A percentile compares a stretch with the other conserved stretches of the same genome.
Conservation (phyloP, 2,329 filamentous ascomycete species). For the Neopestalotiopsis sp. region DNA sequence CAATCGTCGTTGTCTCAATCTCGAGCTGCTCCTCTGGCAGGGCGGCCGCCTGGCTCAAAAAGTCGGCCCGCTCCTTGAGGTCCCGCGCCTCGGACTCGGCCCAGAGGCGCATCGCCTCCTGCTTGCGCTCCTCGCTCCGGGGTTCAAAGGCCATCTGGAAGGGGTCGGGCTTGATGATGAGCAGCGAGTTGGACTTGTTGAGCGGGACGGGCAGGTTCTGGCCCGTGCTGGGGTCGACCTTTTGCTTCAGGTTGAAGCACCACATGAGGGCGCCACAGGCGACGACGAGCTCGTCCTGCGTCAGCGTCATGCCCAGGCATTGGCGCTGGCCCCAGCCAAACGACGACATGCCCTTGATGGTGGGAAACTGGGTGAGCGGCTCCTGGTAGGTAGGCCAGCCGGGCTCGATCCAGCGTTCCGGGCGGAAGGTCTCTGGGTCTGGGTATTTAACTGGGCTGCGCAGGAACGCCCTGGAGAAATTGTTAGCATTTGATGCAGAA, state of each 20-base stretch:
- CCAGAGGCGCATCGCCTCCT: conserved; percentile 45
- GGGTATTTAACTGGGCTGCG: conserved; percentile 56
- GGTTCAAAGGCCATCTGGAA: conserved; percentile 61
- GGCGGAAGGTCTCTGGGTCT: conserved; percentile 54
- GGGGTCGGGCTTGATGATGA: conserved; percentile 62
- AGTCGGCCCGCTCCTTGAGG: conserved; percentile 30
- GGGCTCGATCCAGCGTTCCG: conserved; percentile 57
- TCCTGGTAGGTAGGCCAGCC: conserved; percentile 57
- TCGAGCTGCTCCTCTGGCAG: background rate
- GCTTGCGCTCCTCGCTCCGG: conserved; percentile 44
- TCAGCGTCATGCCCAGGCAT: conserved; percentile 40
- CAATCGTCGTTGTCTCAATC: background rate
- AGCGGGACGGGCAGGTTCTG: conserved; percentile 46
- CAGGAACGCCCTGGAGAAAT: conserved; percentile 50
- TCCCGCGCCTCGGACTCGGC: conserved; percentile 36
- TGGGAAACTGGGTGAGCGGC: conserved; percentile 54
- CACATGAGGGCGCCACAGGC: conserved; percentile 55
- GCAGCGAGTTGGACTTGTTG: conserved; percentile 57
- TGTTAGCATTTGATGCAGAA: conserved; percentile 14
- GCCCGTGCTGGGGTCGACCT: conserved; percentile 47
- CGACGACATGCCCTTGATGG: conserved; percentile 56
- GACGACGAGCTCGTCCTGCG: conserved; percentile 52
- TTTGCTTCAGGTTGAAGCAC: conserved; percentile 46
- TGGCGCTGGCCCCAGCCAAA: conserved; percentile 60
- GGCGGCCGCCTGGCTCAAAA: conserved; percentile 24